Evolutionary conservation across 2,329 filamentous ascomycete species (phyloP).

Genomic region (Claviceps digitariae): DNA sequence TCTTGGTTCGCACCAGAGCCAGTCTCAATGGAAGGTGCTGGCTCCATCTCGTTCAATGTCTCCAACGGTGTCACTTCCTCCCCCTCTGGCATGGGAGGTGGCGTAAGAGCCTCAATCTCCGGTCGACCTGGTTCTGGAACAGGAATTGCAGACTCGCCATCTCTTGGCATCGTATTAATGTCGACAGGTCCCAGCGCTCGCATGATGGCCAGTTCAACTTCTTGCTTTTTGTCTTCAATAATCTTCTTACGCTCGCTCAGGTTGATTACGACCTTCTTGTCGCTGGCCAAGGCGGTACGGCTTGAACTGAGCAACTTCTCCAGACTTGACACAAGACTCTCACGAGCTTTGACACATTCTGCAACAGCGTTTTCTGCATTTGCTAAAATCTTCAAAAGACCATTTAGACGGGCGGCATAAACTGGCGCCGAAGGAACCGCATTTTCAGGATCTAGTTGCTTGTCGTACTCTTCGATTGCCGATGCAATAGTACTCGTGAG

Average conservation of each 20-base stretch:
- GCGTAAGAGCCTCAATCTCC: constrained; percentile 75
- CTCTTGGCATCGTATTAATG: constrained; percentile 32
- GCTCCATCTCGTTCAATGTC: constrained; percentile 7
- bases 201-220: constrained; percentile 88
- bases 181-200: constrained; percentile 57
- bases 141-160: constrained; percentile 30
- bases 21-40: constrained; percentile 11
- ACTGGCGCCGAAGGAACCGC: constrained; percentile 71
- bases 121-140: constrained; percentile 56
- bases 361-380: constrained; percentile 80
- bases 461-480: constrained; percentile 73
- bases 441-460: constrained; percentile 58
- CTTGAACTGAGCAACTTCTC: constrained; percentile 72
- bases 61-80: constrained; percentile 6
- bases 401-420: constrained; percentile 77
- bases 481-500: constrained; percentile 53
- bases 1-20: constrained; percentile 27
- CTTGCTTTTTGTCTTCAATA: constrained; percentile 70
- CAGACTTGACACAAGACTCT: constrained; percentile 61
- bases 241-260: constrained; percentile 53
- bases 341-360: constrained; percentile 77
- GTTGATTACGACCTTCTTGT: constrained; percentile 52
- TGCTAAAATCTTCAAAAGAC: constrained; percentile 77
- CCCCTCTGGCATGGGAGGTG: constrained; percentile 46
- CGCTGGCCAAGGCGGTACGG: constrained; percentile 52